Conservation (phyloP, 768 basidiomycete species). For the Pulveroboletus sp. region DNA sequence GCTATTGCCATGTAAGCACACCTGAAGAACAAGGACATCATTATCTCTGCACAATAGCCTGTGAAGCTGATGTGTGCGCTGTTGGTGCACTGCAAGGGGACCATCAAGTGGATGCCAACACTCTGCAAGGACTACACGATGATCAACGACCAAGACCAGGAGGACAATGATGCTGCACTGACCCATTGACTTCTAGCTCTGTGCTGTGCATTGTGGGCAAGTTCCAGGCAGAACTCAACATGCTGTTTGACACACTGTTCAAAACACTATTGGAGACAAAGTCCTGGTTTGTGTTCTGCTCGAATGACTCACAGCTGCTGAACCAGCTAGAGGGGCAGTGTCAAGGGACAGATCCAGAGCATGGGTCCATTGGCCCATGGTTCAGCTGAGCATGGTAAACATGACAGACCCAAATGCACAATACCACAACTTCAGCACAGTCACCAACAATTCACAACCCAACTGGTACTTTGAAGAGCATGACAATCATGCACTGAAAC, state of each 20-base stretch:
- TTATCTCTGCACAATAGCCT: constrained; percentile 89
- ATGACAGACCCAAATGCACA: no score
- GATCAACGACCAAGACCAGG: constrained; percentile 46
- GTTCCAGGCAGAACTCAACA: constrained; percentile 81
- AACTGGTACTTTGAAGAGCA: no score
- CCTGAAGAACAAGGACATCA: constrained; percentile 89
- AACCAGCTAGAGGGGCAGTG: constrained; percentile 90
- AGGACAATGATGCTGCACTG: constrained; percentile 38
- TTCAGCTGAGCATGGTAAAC: no score
- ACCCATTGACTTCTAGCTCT: constrained; percentile 30
- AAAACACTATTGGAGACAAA: constrained; percentile 88
- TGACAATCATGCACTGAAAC: no score
- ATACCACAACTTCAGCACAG: no score
- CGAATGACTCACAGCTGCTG: constrained; percentile 92
- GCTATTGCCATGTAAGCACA: constrained; percentile 91
- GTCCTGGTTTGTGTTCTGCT: constrained; percentile 92
- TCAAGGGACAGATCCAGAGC: constrained; percentile 86
- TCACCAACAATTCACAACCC: no score
- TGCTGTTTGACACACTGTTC: constrained; percentile 47
- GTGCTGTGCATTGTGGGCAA: constrained; percentile 81
- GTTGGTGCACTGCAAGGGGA: constrained; percentile 78
- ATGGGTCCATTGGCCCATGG: no score
- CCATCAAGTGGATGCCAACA: constrained; percentile 48
- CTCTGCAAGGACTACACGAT: constrained; percentile 30
- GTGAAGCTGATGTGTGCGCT: constrained; percentile 93